Percentiles rank a stretch among this genome's conserved stretches.
These are phyloP conservation scores for Chrysoporthe austroafricana DNA, from an alignment of 2,329 filamentous ascomycete genomes.

Conservation along the genomic window DNA sequence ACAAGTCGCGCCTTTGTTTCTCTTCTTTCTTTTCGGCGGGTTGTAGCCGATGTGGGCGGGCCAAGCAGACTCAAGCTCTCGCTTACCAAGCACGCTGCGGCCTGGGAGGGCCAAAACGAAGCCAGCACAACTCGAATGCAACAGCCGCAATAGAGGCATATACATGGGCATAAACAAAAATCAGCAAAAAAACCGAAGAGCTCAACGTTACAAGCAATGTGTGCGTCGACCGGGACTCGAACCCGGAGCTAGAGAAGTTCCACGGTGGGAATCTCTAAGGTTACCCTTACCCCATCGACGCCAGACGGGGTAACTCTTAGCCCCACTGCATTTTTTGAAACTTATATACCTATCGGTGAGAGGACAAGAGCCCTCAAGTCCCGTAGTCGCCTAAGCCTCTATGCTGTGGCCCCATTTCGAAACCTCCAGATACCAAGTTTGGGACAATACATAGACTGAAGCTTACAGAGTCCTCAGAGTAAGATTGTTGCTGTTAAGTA, in stretches of 20 bases:
- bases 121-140: neutral
- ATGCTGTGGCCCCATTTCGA: neutral
- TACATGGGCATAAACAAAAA: neutral
- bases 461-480: too few relatives aligned
- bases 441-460: too few relatives aligned
- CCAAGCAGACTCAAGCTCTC: neutral
- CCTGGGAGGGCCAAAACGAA: neutral
- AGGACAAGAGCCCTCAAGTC: neutral
- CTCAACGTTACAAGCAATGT: neutral
- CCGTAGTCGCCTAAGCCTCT: too few relatives aligned
- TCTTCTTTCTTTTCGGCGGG: neutral
- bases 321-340: neutral
- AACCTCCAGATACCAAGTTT: too few relatives aligned
- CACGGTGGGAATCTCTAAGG: conserved; percentile 15
- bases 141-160: neutral
- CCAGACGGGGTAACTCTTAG: neutral
- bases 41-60: neutral
- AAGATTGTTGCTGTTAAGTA: too few relatives aligned
- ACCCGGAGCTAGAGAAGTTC: conserved; percentile 16
- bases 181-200: neutral
- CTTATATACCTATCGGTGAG: neutral
- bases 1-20: too few relatives aligned
- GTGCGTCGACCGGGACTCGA: conserved; percentile 15
- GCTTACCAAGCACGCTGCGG: neutral
- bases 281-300: conserved; percentile 16